Percentiles rank a stretch among this genome's conserved stretches.
Evolutionary conservation across 495 filamentous ascomycete genomes (phyloP).

Genomic region (Lasiosphaeriaceae sp.): DNA sequence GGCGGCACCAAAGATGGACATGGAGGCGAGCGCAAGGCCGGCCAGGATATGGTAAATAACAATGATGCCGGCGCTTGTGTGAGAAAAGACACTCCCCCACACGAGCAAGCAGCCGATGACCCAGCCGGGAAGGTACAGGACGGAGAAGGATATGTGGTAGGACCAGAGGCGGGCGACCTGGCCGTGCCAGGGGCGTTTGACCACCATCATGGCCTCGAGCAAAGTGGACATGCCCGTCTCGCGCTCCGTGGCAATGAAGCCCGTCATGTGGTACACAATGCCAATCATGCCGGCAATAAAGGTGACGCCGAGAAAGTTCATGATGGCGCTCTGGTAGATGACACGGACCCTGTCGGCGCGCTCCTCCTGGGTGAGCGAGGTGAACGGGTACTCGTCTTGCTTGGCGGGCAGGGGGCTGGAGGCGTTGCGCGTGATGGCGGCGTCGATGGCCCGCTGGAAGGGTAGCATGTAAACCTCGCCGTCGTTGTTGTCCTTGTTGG

Average conservation of each 20-base stretch:
- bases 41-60: constrained; percentile 60
- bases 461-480: constrained; percentile 71
- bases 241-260: constrained; percentile 71
- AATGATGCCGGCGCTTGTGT: constrained; percentile 56
- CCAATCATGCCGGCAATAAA: constrained; percentile 67
- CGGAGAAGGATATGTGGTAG: constrained; percentile 63
- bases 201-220: constrained; percentile 79
- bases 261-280: constrained; percentile 70
- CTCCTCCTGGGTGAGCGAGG: constrained; percentile 60
- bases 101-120: constrained; percentile 62
- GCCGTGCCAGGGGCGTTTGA: constrained; percentile 57
- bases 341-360: constrained; percentile 55
- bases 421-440: constrained; percentile 58
- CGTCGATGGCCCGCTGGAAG: constrained; percentile 72
- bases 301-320: constrained; percentile 62
- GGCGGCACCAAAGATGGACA: constrained; percentile 64
- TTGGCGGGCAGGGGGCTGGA: constrained; percentile 38
- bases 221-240: constrained; percentile 77
- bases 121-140: constrained; percentile 68
- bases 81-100: constrained; percentile 56
- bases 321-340: constrained; percentile 65
- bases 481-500: constrained; percentile 57
- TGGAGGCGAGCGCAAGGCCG: constrained; percentile 62
- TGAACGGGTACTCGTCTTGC: constrained; percentile 68
- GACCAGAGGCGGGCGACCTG: constrained; percentile 64